Evolutionary conservation across 495 filamentous ascomycete genomes (phyloP), one percentile per base, ranked within the genome.

Genomic region (Thozetella sp.): DNA sequence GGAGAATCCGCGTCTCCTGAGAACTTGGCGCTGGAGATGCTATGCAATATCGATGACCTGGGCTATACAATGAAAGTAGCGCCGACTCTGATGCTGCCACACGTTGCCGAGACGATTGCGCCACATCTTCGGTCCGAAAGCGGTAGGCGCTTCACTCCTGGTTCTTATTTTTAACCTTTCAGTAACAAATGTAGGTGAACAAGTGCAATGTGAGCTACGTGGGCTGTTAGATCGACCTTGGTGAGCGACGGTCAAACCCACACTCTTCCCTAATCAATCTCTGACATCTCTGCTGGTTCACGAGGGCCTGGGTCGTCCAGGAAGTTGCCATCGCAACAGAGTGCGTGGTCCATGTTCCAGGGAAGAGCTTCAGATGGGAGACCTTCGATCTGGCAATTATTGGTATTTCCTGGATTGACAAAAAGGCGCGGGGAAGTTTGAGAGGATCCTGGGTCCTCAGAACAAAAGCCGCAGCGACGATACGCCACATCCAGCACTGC

Each of bases 271-370:
- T n/a, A n/a, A n/a, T n/a, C 11, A 48, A 4, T 48, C 43, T 48
- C 43, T 48, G 43, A 48, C 43, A 20, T n/a, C 43, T n/a, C 17
- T 22, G 58, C 3, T 63, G 64, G 64, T 66, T 66, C 25, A 66
- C 64, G n/a, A 60, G 61, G 11, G 64, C 63, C 6, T 66, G 64
- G 64, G 64, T 66, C 11, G 59, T 66, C 45, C 64, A 66, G 22
- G 64, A 66, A 51, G 57, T 66, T 25, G 61, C 61, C 15, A 19
- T 66, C 3, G 61, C 61, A 17, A 57, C 61, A 24, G 25, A 55
- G 15, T 48, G 10, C n/a, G 3, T 20, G n/a, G 20, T 48, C n/a
- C 43, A 48, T 20, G 20, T 48, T n/a, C 3, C 43, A 10, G 43
- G 43, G n/a, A 3, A 11, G n/a, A 19, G 4, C 3, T 48, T 48